Conservation (phyloP, 2,329 filamentous ascomycete species). For the Aspergillus felis region DNA sequence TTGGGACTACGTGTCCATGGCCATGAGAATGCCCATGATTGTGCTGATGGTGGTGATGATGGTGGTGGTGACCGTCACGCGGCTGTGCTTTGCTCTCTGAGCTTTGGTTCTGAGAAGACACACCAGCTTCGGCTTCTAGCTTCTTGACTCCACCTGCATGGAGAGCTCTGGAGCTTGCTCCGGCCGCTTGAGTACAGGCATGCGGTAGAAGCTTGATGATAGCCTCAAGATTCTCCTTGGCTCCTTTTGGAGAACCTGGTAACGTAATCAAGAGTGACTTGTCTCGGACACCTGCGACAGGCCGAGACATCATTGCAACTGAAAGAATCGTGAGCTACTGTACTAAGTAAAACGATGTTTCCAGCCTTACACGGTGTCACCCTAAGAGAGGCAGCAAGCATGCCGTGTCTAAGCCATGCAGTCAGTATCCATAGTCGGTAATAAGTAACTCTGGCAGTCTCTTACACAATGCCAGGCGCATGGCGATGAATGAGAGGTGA, state of each 20-base stretch:
- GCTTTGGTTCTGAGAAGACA: conserved; percentile 35
- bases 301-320: conserved; percentile 97
- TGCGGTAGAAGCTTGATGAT: conserved; percentile 88
- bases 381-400: conserved; percentile 77
- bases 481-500: conserved; percentile 73
- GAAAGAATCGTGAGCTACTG: conserved; percentile 17
- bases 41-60: conserved; percentile 48
- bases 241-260: conserved; percentile 91
- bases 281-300: conserved; percentile 82
- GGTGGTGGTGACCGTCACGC: conserved; percentile 33
- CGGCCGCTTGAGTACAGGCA: conserved; percentile 85
- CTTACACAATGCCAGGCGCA: conserved; percentile 77
- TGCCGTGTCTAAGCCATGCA: conserved; percentile 63
- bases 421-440: conserved; percentile 17
- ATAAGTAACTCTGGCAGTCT: not conserved
- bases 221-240: conserved; percentile 86
- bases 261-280: conserved; percentile 80
- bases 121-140: conserved; percentile 76
- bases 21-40: conserved; percentile 51
- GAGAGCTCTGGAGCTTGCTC: conserved; percentile 72
- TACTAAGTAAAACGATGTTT: conserved; percentile 7
- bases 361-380: conserved; percentile 78
- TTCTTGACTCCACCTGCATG: conserved; percentile 79
- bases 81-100: conserved; percentile 19
- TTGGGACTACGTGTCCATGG: conserved; percentile 61